phyloP scores from a whole-genome alignment of 2,329 filamentous ascomycete genomes.

The Sphaerostilbella broomeana region DNA sequence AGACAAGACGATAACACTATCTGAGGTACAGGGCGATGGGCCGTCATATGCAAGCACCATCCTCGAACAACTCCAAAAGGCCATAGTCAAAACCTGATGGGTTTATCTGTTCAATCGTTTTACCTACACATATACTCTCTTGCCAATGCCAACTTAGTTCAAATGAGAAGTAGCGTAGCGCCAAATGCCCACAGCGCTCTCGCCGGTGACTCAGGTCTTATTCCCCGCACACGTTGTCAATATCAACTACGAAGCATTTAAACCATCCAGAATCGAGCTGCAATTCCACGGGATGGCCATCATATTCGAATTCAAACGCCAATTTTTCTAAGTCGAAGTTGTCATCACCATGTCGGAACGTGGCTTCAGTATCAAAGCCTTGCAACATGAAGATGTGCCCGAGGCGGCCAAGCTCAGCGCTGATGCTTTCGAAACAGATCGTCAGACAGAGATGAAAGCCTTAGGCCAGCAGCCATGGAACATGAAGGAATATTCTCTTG shows the following conservation, averaged over 20 bases:
- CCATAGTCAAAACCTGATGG: slow-evolving; percentile 14
- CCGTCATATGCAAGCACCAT: slow-evolving; percentile 22
- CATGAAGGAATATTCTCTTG: slow-evolving; percentile 21
- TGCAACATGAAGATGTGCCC: slow-evolving; percentile 24
- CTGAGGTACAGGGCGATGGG: slow-evolving; percentile 28
- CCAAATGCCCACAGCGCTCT: neutral
- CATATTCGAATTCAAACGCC: too few relatives aligned
- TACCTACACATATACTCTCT: neutral
- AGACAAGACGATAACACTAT: slow-evolving; percentile 53
- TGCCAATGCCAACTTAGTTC: neutral
- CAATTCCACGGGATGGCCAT: too few relatives aligned
- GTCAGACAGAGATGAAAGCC: slow-evolving; percentile 32
- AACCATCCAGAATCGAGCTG: too few relatives aligned
- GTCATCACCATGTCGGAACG: slow-evolving; percentile 15
- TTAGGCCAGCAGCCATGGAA: slow-evolving; percentile 22
- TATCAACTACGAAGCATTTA: too few relatives aligned
- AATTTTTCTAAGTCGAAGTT: neutral
- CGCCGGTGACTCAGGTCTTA: slow-evolving; percentile 11
- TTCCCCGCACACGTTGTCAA: slow-evolving; percentile 3
- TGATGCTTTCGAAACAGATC: slow-evolving; percentile 26
- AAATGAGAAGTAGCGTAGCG: neutral
- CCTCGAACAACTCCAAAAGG: slow-evolving; percentile 23
- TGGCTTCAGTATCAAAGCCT: slow-evolving; percentile 17
- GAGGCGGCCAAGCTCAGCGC: slow-evolving; percentile 23
- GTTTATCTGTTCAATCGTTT: neutral